Percentiles rank a stretch among this genome's conserved stretches.
phyloP scores from a whole-genome alignment of 108 stramenopile species.

The Cyclotella sp. region DNA sequence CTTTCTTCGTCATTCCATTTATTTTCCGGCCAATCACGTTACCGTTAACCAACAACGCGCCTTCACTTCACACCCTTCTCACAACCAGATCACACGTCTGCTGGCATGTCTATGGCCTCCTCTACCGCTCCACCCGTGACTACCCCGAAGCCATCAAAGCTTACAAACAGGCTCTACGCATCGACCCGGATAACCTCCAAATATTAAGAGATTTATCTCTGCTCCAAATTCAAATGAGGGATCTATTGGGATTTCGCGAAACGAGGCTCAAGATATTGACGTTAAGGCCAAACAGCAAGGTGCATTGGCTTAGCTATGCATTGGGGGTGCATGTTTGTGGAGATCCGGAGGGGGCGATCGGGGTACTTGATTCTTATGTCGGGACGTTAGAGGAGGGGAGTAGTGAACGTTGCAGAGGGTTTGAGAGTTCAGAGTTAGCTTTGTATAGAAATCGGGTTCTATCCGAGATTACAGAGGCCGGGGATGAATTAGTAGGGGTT shows the following conservation, averaged over 20 bases:
- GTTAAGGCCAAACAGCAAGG: slow-evolving; percentile 84
- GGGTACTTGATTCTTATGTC: slow-evolving; percentile 90
- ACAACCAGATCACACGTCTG: slow-evolving; percentile 92
- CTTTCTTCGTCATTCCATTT: not conserved
- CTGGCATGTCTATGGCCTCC: slow-evolving; percentile 99
- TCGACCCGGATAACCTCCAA: slow-evolving; percentile 91
- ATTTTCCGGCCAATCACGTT: not conserved
- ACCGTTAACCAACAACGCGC: not conserved
- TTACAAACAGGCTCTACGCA: slow-evolving; percentile 96
- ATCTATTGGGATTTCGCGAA: slow-evolving; percentile 89
- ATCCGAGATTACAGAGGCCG: slow-evolving; percentile 67
- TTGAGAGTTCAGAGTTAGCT: slow-evolving; percentile 92
- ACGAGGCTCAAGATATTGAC: slow-evolving; percentile 87
- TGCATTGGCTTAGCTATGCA: slow-evolving; percentile 95
- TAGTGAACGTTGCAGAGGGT: slow-evolving; percentile 72
- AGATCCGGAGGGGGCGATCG: slow-evolving; percentile 77
- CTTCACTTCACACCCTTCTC: not conserved
- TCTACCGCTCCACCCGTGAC: slow-evolving; percentile 94
- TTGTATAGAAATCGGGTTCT: slow-evolving; percentile 90
- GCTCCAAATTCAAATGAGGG: slow-evolving; percentile 94
- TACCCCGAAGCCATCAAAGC: slow-evolving; percentile 98
- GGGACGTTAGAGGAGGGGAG: slow-evolving; percentile 72
- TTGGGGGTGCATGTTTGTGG: slow-evolving; percentile 90
- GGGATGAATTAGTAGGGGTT: slow-evolving; percentile 53
- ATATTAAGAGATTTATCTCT: slow-evolving; percentile 94